Base-by-base conservation (phyloP, 345 rosid species). In the Toxicodendron radicans region DNA sequence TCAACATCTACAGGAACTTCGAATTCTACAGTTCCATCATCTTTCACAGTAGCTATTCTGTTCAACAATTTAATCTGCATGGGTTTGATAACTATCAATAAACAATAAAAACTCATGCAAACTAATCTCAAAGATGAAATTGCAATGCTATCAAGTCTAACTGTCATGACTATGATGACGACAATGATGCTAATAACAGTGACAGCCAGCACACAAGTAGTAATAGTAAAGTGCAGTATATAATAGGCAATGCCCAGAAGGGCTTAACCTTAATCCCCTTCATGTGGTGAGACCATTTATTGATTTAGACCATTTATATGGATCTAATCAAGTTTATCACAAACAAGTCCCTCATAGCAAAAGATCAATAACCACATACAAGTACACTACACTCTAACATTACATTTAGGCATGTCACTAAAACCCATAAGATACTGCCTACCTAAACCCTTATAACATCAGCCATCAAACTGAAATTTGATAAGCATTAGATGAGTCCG, bases 21-120 rank as follows among this genome's bases (percentile, higher is more conserved):
- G 83, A 96, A 87, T 70, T 87, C 99, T 60, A 96, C 97, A 2
- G 99, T 96, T 73, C 99, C 99, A 80, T 95, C 87, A 85, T 90
- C 87, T 85, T 93, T 93, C 71, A 95, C 95, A 14, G 98, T 95
- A 73, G 98, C 97, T 81, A 95, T 86, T 83, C 99, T 88, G 68
- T 87, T 91, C 80, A 95, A 74, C 83, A 95, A 82, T 79, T 86
- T 78, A 70, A 88, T 85, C 99, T 95, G 93, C 92, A 85, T 73
- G 66, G 49, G 52, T 74, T 75, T 70, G 58, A 83, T 27, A 67
- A 74, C 41, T 66, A 20, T 68, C 14, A 76, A 78, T 67, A 78
- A 74, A 51, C n/a, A 51, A 13, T 16, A 51, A 51, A 14, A 71
- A 65, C 32, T 32, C 56, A 73, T 43, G 48, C 54, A 70, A 10